A percentile compares a stretch with the other conserved stretches of the same genome.
These are phyloP conservation scores for Corinectria fuckeliana DNA, from an alignment of 2,329 filamentous ascomycete genomes.

Conservation along the genomic window DNA sequence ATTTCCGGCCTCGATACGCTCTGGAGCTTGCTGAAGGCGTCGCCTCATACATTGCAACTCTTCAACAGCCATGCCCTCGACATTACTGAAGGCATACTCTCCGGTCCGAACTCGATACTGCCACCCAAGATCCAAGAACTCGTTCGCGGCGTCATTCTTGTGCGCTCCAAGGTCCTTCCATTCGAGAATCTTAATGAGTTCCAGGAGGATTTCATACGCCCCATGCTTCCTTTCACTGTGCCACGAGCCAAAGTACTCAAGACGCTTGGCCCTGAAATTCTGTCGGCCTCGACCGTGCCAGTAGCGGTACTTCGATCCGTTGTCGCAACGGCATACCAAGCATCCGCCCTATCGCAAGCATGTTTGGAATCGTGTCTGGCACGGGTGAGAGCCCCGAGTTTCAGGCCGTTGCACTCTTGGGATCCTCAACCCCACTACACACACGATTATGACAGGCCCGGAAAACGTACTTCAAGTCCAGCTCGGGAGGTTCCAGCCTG, in stretches of 20 bases:
- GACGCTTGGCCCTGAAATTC: neutral
- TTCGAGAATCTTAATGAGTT: constrained; percentile 13
- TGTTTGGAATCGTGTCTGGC: constrained; percentile 28
- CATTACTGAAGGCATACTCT: constrained; percentile 15
- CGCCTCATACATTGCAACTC: constrained; percentile 16
- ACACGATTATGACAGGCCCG: neutral
- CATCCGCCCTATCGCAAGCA: constrained; percentile 25
- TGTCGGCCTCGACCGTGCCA: neutral
- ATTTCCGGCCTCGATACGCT: constrained; percentile 22
- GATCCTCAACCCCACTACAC: constrained; percentile 8
- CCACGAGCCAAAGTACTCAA: neutral
- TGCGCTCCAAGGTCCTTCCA: constrained; percentile 12
- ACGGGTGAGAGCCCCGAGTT: constrained; percentile 19
- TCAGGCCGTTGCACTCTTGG: constrained; percentile 19
- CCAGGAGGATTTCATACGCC: neutral
- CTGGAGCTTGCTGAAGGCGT: constrained; percentile 23
- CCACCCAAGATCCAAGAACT: constrained; percentile 1
- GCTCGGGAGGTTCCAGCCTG: constrained; percentile 1
- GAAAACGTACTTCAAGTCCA: neutral
- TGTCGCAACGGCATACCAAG: constrained; percentile 26
- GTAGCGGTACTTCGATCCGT: constrained; percentile 19
- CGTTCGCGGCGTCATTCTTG: constrained; percentile 15
- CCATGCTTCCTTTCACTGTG: neutral
- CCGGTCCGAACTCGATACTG: constrained; percentile 14
- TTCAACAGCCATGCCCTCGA: constrained; percentile 12